Evolutionary conservation across 2,329 filamentous ascomycete genomes (phyloP), one percentile per base, ranked within the genome.

Genomic region (Neoscytalidium dimidiatum): DNA sequence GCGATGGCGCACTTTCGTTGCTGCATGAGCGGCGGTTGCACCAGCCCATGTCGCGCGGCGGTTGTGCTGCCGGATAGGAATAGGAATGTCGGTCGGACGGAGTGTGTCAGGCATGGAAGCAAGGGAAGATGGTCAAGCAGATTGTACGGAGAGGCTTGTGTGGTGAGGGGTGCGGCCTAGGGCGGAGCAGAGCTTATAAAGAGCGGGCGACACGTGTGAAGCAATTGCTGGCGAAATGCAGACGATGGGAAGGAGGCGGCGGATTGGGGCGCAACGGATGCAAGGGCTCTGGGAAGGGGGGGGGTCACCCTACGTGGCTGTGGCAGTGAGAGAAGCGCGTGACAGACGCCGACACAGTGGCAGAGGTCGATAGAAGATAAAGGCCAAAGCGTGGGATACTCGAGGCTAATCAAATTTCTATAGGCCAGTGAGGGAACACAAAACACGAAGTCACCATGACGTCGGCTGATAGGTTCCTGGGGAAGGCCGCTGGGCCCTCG

Each of bases 1-100:
- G 14, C 69, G 64, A 66, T 73, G 62, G 48, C 69, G 69, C 2
- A 71, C 73, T 57, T 62, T 64, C 23, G 51, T 38, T 9, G 28
- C 26, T 13, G 52, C 28, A 29, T 58, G 38, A 28, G 52, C 6
- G 14, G 21, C 19, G 14, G 33, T 57, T n/a, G 23, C 52, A 33
- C 41, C 52, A n/a, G 62, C 51, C 62, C 62, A 64, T 23, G 62
- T 64, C 17, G 51, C 62, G 51, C 62, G 62, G 19, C 62, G 51
- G 33, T 11, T 41, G 52, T 64, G 62, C 33, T 57, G 58, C 28
- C 58, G 51, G 62, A 23, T 35, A n/a, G 21, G 51, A 52, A 23
- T 35, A n/a, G 21, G 29, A 31, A 26, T 33, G 21, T 64, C 43
- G 28, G 31, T 51, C 17, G 57, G 57, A 29, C 46, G 58, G 19